A percentile compares a stretch with the other conserved stretches of the same genome.
phyloP scores from a whole-genome alignment of 768 basidiomycete species.

The Tricholoma sp. region DNA sequence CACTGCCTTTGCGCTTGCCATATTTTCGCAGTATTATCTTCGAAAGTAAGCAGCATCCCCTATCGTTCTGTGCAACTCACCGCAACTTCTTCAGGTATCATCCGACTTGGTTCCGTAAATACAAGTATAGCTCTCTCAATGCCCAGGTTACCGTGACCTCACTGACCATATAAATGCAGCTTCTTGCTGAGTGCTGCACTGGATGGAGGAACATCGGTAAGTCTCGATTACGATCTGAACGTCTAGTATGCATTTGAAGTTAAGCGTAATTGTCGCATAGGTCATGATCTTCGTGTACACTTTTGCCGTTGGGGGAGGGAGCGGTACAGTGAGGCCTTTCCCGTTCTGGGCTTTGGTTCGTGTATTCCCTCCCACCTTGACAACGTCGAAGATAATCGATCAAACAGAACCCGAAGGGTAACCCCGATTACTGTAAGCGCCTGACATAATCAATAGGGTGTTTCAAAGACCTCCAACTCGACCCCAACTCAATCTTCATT shows the following conservation, averaged over 20 bases:
- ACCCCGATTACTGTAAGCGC: slow-evolving; percentile 21
- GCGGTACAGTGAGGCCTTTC: slow-evolving; percentile 31
- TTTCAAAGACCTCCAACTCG: too few species aligned
- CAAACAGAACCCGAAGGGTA: slow-evolving; percentile 17
- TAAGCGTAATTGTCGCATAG: slow-evolving; percentile 2
- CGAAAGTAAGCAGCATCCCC: neutral
- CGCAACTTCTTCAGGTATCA: slow-evolving; percentile 21
- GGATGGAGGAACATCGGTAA: slow-evolving; percentile 39
- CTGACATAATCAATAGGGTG: slow-evolving; percentile 9
- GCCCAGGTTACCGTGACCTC: neutral
- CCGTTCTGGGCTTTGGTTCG: slow-evolving; percentile 35
- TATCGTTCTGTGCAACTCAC: neutral
- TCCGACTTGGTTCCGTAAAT: slow-evolving; percentile 44
- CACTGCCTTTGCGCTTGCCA: neutral
- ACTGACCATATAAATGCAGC: slow-evolving; percentile 10
- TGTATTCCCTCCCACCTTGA: neutral
- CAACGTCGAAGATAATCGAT: neutral
- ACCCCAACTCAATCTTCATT: too few species aligned
- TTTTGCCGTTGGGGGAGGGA: slow-evolving; percentile 41
- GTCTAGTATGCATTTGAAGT: neutral
- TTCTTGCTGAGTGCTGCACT: slow-evolving; percentile 47
- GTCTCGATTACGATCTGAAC: neutral
- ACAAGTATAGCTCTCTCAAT: slow-evolving; percentile 22
- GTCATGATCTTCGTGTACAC: slow-evolving; percentile 43
- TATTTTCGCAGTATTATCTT: slow-evolving; percentile 6